A percentile compares a stretch with the other conserved stretches of the same genome.
Evolutionary conservation across 176 grass and related monocot genomes (phyloP).

Genomic region (Tillandsia leiboldiana): DNA sequence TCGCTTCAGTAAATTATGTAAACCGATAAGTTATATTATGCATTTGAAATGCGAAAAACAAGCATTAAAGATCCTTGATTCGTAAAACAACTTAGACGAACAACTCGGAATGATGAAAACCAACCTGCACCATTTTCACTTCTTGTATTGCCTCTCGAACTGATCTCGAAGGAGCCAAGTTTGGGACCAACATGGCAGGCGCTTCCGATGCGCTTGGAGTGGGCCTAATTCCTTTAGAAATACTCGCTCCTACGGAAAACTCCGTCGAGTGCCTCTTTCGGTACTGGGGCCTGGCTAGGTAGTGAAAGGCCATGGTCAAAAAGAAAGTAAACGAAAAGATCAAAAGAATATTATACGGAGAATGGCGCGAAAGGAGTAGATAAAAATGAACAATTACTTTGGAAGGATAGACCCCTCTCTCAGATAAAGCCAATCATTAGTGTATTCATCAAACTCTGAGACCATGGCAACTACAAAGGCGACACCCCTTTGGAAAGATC

Average conservation of each 20-base stretch:
- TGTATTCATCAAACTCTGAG: conserved; percentile 88
- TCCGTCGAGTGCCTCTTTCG: conserved; percentile 54
- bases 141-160: conserved; percentile 87
- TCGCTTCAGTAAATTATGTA: no score
- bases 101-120: conserved; percentile 5
- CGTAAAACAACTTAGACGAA: no score
- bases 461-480: conserved; percentile 82
- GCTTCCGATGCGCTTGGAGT: conserved; percentile 33
- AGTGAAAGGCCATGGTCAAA: neutral
- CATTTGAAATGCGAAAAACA: no score
- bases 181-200: conserved; percentile 74
- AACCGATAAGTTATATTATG: no score
- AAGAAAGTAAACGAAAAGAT: neutral
- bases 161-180: conserved; percentile 68
- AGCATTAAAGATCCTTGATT: no score
- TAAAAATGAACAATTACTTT: conserved; percentile 35
- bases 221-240: conserved; percentile 39
- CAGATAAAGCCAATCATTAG: conserved; percentile 96
- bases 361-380: neutral
- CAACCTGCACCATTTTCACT: conserved; percentile 94
- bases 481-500: conserved; percentile 53
- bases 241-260: conserved; percentile 46
- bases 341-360: conserved; percentile 5
- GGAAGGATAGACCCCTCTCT: conserved; percentile 80
- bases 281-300: conserved; percentile 50